Percentiles rank a stretch among this genome's conserved stretches.
These are phyloP conservation scores for Pichia deserticola DNA, from an alignment of 805 yeast species.

Conservation along the genomic window DNA sequence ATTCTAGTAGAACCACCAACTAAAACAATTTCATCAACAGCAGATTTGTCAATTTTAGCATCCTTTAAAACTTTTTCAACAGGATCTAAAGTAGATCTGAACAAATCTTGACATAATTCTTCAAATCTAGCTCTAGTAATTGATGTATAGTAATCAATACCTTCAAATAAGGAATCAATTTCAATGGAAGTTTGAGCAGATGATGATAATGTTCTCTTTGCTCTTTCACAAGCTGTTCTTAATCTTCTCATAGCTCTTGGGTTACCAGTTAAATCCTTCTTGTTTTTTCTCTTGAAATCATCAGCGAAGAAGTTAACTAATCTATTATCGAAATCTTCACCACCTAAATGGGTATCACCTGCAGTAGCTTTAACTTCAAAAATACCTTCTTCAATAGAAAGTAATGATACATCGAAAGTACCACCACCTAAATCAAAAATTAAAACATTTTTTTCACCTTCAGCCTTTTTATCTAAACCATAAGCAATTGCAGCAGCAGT, in stretches of 20 bases:
- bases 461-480: conserved; percentile 52
- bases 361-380: conserved; percentile 78
- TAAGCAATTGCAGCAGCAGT: conserved; percentile 83
- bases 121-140: conserved; percentile 97
- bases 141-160: conserved; percentile 93
- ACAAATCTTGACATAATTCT: conserved; percentile 88
- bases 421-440: conserved; percentile 82
- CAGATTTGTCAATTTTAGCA: conserved; percentile 83
- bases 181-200: conserved; percentile 93
- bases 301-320: conserved; percentile 84
- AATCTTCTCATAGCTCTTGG: conserved; percentile 98
- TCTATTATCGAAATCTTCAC: conserved; percentile 76
- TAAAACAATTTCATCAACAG: conserved; percentile 85
- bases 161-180: conserved; percentile 91
- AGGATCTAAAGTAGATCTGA: conserved; percentile 91
- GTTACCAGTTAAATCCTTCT: conserved; percentile 86
- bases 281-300: conserved; percentile 97
- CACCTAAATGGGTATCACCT: conserved; percentile 82
- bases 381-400: conserved; percentile 74
- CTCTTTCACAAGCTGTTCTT: conserved; percentile 98
- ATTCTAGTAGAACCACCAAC: conserved; percentile 99
- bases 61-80: conserved; percentile 92
- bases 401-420: conserved; percentile 72
- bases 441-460: conserved; percentile 44
- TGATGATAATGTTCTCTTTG: conserved; percentile 96